phyloP scores from a whole-genome alignment of 495 filamentous ascomycete genomes.

The Antarctomyces pellizariae region DNA sequence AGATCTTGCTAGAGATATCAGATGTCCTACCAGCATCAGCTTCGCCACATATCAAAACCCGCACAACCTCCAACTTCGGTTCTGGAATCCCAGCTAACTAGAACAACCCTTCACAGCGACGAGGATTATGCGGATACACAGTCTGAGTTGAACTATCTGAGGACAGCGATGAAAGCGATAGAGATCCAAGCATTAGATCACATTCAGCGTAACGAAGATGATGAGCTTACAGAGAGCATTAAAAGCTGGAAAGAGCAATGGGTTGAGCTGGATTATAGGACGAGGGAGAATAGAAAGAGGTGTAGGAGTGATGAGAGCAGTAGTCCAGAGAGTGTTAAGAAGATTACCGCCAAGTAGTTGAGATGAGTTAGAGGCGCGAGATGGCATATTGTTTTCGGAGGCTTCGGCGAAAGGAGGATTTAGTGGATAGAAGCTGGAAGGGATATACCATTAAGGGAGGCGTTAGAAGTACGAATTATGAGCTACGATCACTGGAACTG shows the following conservation, averaged over 20 bases:
- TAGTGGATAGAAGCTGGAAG: too few relatives aligned
- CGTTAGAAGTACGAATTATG: too few relatives aligned
- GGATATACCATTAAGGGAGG: too few relatives aligned
- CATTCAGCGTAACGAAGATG: constrained; percentile 12
- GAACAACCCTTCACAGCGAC: constrained; percentile 12
- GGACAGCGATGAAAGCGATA: constrained; percentile 27
- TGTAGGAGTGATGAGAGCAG: too few relatives aligned
- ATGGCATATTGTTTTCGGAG: too few relatives aligned
- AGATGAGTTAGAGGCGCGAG: too few relatives aligned
- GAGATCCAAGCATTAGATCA: constrained; percentile 23
- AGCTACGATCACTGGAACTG: too few relatives aligned
- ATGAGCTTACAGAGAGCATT: constrained; percentile 11
- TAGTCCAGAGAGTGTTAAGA: too few relatives aligned
- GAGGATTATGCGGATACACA: constrained; percentile 16
- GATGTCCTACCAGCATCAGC: too few relatives aligned
- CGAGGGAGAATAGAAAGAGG: constrained; percentile 7
- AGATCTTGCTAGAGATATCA: too few relatives aligned
- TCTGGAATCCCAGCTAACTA: constrained; percentile 12
- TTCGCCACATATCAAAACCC: neutral
- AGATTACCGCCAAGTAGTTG: too few relatives aligned
- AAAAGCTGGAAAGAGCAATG: constrained; percentile 12
- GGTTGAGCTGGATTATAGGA: constrained; percentile 10
- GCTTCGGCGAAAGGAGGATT: too few relatives aligned
- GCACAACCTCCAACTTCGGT: constrained; percentile 10
- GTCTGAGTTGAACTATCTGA: constrained; percentile 25